Base-by-base conservation (phyloP, 345 rosid genomes). In the Bruguiera gymnorhiza region DNA sequence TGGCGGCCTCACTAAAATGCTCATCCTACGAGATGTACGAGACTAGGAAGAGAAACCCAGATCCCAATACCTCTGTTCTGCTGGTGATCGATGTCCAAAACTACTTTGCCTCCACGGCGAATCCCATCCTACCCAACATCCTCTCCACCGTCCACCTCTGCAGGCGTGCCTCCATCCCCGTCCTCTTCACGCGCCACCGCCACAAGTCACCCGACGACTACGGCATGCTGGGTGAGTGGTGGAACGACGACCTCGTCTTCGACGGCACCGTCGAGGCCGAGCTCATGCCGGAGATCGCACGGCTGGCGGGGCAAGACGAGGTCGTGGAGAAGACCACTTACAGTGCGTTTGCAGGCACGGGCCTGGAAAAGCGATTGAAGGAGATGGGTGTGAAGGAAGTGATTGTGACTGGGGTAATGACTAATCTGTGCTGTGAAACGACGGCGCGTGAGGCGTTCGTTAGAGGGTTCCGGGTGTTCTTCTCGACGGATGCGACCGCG, bases 381-480 rank as follows among this genome's bases (percentile, higher is more conserved):
- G 83, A 69, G 78, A 80, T 81, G 71, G 96, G 91, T 0, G 92
- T 86, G 36, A 70, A 82, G 84, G 96, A 91, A 76, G 89, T 91
- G 67, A 89, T 91, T 20, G 84, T 91, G 78, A 70, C 76, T 3
- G 96, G 96, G 0, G 96, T 89, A 24, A 82, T 87, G 96, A 91
- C 95, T 26, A 91, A 87, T 68, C 51, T 89, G 39, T 91, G 97
- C 76, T 89, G 95, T 59, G 97, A 91, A 79, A 89, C 97, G 83
- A 86, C 96, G 76, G 96, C 97, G 65, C 88, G 96, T 10, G 91
- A 85, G 0, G 96, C 93, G 62, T 91, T 89, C 39, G 76, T 86
- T 10, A 86, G 81, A 51, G 97, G 96, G 8, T 89, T 65, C 32
- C 65, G 97, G 50, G 97, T 89, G 59, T 91, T 91, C 73, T 91